Evolutionary conservation across 306 rosid genomes (phyloP), one percentile per base, ranked within the genome.

Genomic region (Coriaria nepalensis): DNA sequence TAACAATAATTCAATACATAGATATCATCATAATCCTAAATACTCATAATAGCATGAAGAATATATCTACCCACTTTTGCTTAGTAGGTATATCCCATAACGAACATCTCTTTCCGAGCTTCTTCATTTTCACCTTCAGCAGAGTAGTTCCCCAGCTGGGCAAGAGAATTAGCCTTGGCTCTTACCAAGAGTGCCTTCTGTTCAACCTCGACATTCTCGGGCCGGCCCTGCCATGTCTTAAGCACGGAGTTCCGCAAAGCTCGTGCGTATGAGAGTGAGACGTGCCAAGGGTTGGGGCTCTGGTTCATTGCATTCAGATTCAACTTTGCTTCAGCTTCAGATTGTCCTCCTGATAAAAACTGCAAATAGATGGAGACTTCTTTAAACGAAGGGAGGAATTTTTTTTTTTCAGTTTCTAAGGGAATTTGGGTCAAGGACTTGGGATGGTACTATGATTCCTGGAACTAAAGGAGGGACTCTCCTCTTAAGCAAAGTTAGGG

Each of bases 401-500:
- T 43, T 40, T 10, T 20, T 40, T 54, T 6, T 33, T 53, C n/a
- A n/a, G n/a, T n/a, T n/a, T n/a, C n/a, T n/a, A n/a, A n/a, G n/a
- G 12, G 20, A 59, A 32, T 37, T 14, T n/a, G 13, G 49, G 63
- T 45, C 50, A 15, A 29, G 42, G 57, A 42, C 52, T 43, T 45
- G n/a, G n/a, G n/a, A n/a, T n/a, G n/a, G 47, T 73, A 90, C 98
- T 95, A 85, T 90, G 80, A 90, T 90, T 79, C 98, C 98, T 0
- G 98, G 98, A 37, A 90, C 98, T 5, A 94, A 87, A 29, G 94
- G 95, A 65, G 98, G 98, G 62, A 90, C 98, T 73, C 94, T 81
- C 65, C 95, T 81, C 45, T 56, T 81, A 9, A 90, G 98, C 81
- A 90, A 42, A 43, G 80, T 67, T 56, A 90, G 79, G 5, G 98